Evolutionary conservation across 2,329 filamentous ascomycete species (phyloP).

Genomic region (Leptoxyphium fumago): DNA sequence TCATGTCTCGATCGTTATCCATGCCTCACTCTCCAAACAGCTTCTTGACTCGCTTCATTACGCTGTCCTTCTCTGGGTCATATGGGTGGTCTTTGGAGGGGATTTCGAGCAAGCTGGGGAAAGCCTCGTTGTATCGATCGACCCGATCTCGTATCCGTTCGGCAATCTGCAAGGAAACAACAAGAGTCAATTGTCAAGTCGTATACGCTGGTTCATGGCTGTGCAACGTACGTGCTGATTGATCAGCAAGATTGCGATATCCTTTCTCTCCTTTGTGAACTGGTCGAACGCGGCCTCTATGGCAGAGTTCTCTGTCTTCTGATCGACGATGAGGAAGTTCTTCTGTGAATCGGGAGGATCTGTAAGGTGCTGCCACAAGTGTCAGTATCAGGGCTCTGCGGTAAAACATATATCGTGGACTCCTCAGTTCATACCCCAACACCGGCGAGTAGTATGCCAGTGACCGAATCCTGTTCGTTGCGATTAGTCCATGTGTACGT

Average conservation of each 20-base stretch:
- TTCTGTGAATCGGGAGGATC: slow-evolving; percentile 78
- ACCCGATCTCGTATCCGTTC: slow-evolving; percentile 84
- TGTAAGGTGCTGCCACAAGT: slow-evolving; percentile 60
- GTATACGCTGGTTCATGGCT: background rate
- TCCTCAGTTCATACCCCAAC: slow-evolving; percentile 56
- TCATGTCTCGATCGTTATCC: background rate
- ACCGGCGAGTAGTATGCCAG: slow-evolving; percentile 83
- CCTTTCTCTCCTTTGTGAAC: slow-evolving; percentile 81
- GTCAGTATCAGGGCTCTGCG: no score
- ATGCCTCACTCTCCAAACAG: slow-evolving; percentile 49
- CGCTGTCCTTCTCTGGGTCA: slow-evolving; percentile 96
- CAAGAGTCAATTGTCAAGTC: background rate
- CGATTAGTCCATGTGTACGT: slow-evolving; percentile 18
- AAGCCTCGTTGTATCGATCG: slow-evolving; percentile 84
- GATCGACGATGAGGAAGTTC: slow-evolving; percentile 95
- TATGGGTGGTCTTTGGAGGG: slow-evolving; percentile 98
- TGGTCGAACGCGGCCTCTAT: slow-evolving; percentile 84
- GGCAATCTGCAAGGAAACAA: slow-evolving; percentile 49
- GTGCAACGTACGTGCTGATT: slow-evolving; percentile 71
- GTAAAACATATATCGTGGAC: background rate
- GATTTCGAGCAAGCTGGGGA: slow-evolving; percentile 92
- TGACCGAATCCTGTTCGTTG: slow-evolving; percentile 67
- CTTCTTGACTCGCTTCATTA: slow-evolving; percentile 71
- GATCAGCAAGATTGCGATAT: slow-evolving; percentile 91
- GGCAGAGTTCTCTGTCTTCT: slow-evolving; percentile 73